These are phyloP conservation scores for Chalciporus chontae DNA, from an alignment of 768 basidiomycete genomes.

Conservation along the genomic window DNA sequence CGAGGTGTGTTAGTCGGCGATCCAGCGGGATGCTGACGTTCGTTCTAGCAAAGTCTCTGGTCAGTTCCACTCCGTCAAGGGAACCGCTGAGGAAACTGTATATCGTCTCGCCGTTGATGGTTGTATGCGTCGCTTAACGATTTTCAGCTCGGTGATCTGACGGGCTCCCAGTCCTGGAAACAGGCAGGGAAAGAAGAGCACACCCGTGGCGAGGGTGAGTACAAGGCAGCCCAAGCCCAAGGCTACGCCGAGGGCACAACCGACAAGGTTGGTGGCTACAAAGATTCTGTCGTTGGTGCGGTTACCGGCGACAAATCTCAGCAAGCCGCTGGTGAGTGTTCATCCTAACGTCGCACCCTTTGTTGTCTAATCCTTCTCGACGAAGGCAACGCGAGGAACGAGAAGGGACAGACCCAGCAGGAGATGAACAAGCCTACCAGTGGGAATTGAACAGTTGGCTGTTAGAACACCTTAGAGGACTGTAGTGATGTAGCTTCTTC, in stretches of 20 bases:
- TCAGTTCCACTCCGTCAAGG: constrained; percentile 37
- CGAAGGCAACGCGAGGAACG: constrained; percentile 49
- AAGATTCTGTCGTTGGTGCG: constrained; percentile 52
- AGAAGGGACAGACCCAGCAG: constrained; percentile 56
- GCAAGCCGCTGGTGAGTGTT: constrained; percentile 41
- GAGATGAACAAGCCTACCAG: constrained; percentile 45
- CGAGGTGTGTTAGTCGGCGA: too few relatives aligned
- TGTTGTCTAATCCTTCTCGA: not conserved
- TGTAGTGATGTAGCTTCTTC: constrained; percentile 2
- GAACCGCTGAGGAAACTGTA: constrained; percentile 33
- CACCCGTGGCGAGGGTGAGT: constrained; percentile 43
- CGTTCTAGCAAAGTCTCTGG: constrained; percentile 33
- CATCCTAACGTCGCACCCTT: accelerated
- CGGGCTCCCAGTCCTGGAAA: constrained; percentile 41
- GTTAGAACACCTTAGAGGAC: not conserved
- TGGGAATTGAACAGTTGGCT: not conserved
- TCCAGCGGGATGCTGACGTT: not conserved
- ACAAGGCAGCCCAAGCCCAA: constrained; percentile 45
- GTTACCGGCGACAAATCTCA: constrained; percentile 54
- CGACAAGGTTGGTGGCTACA: constrained; percentile 47
- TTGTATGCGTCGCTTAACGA: not conserved
- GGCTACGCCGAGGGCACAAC: constrained; percentile 46
- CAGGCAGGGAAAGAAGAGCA: constrained; percentile 50
- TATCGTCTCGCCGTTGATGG: not conserved
- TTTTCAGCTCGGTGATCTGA: constrained; percentile 39